Evolutionary conservation across 2,329 filamentous ascomycete genomes (phyloP), one percentile per base, ranked within the genome.

Genomic region (Huntiella omanensis): DNA sequence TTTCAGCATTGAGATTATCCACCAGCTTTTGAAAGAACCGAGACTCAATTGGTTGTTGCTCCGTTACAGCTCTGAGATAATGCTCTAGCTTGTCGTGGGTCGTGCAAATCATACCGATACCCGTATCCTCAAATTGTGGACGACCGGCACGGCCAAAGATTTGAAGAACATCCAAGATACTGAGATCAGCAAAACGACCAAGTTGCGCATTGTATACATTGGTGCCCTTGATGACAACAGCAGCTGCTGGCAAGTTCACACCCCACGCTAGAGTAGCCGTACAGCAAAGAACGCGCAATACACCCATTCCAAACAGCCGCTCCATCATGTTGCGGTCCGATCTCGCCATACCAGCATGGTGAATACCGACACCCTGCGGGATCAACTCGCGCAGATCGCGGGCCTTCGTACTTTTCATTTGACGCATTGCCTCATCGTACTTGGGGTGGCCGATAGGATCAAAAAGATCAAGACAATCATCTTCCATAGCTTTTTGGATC

Each of bases 131-230:
- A 54, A 95, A 98, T 58, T 98, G 91, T 36, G 92, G 91, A 60
- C 91, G 82, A 68, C 91, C 91, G 50, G 91, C 92, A 71, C 91
- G 87, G 67, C 91, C 91, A 57, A 98, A 98, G 50, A 98, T 98
- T 59, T 98, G 91, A 47, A 98, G 68, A 12, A 98, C 91, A 59
- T 98, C 91, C 2, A 98, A 71, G 53, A 98, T 98, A 3, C 91
- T 88, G 4, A 98, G 70, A 57, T 98, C 91, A 15, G 95, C 81
- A 54, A 95, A 96, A 61, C 93, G 94, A 61, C 91, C 91, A 45
- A 93, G 88, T 59, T 95, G 84, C 0, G 91, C 80, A 59, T 87
- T 96, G 63, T 98, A 98, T 0, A 98, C 75, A 57, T 96, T 88
- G 0, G 91, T 98, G 12, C 91, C 91, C 60, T 98, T 98, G 70